These are phyloP conservation scores for Monosporozyma yasuniensis DNA, from an alignment of 805 yeast species.

Conservation along the genomic window DNA sequence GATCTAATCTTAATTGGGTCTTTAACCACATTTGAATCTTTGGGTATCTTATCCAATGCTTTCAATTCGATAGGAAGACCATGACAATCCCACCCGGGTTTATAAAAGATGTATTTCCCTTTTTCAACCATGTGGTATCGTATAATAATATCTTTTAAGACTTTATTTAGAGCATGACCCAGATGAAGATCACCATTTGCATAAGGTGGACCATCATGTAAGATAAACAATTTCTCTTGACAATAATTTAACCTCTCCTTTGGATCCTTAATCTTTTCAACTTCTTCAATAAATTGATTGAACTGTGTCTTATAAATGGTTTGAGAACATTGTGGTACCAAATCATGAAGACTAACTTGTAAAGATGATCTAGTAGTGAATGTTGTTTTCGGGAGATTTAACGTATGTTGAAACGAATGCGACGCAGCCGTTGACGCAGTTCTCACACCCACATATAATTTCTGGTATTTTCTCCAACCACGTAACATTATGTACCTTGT, in stretches of 20 bases:
- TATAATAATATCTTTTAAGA: conserved; percentile 76
- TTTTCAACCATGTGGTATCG: conserved; percentile 57
- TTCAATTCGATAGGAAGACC: conserved; percentile 94
- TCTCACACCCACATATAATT: not conserved
- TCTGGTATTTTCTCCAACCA: not conserved
- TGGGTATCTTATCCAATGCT: conserved; percentile 45
- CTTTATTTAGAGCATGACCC: conserved; percentile 87
- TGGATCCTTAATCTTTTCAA: conserved; percentile 12
- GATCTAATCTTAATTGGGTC: conserved; percentile 46
- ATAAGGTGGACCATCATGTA: conserved; percentile 98
- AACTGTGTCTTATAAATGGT: conserved; percentile 61
- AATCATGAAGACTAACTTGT: conserved; percentile 34
- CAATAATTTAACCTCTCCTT: conserved; percentile 18
- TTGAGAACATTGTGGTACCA: conserved; percentile 46
- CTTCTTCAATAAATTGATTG: conserved; percentile 12
- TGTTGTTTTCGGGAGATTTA: conserved; percentile 57
- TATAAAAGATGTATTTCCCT: conserved; percentile 58
- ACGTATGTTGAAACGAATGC: conserved; percentile 41
- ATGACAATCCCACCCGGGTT: conserved; percentile 99
- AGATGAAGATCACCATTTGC: conserved; percentile 92
- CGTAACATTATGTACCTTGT: not conserved
- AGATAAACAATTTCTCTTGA: conserved; percentile 41
- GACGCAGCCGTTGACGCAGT: not conserved
- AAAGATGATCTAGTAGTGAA: conserved; percentile 55
- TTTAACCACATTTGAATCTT: conserved; percentile 34